Base-by-base conservation (phyloP, 305 asterid species). In the Ilex paraguariensis region DNA sequence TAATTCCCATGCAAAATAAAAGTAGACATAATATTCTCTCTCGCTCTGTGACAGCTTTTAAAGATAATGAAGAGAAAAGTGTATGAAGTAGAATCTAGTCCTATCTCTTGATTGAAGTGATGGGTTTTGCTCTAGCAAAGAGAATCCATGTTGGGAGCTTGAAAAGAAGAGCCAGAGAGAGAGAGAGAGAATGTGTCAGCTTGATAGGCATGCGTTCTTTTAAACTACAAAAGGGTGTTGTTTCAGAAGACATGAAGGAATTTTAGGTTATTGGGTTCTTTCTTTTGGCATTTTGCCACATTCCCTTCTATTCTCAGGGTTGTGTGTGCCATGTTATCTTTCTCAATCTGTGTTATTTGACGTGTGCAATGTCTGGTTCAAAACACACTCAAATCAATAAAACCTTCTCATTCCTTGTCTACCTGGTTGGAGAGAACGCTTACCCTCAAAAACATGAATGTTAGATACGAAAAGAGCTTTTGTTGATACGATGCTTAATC, bases 251-350 rank as follows among this genome's bases (percentile, higher is more conserved):
- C 60, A 63, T 55, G 72, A 73, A 66, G 62, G 62, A 67, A 67
- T 67, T 67, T 64, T 69, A 50, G 65, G 64, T 39, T 53, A 55
- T 69, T 68, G 71, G 75, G 67, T 62, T 66, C 54, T 74, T 61
- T 59, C 77, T 33, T 75, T 81, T 81, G 86, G 73, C 79, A 70
- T 75, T 70, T 59, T 75, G 76, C 44, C 72, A 75, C 72, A 77
- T 77, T 70, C 85, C 59, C 73, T 70, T 61, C 72, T 52, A 44
- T 57, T 60, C 31, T 40, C 31, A 4, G 46, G n/a, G 32, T 60
- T 55, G 21, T 46, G 3, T 9, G 13, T 46, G 7, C 46, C 46
- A 42, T 6, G 7, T 42, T 42, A 42, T 42, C 46, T 42, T 42
- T 42, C 46, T 42, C 46, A 42, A 42, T 17, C 21, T 17, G 21